Conservation (phyloP, 2,329 filamentous ascomycete genomes). For the Pyricularia pennisetigena region DNA sequence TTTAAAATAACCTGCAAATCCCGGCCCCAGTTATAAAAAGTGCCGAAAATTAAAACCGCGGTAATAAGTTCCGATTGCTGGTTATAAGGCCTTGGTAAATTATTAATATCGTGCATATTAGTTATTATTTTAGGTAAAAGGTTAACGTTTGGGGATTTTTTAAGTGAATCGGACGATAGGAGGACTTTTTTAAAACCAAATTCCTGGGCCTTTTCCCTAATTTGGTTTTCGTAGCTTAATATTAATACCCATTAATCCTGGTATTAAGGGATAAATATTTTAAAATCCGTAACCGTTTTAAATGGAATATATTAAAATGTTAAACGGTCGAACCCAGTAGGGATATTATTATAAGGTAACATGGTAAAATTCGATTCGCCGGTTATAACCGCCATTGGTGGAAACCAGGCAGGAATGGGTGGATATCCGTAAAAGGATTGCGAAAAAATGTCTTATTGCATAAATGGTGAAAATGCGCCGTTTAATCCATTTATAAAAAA, state of each 20-base stretch:
- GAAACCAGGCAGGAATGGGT: neutral
- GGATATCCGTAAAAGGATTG: neutral
- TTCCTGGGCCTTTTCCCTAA: neutral
- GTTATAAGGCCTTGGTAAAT: neutral
- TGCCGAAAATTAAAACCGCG: neutral
- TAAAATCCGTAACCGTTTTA: neutral
- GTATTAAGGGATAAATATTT: neutral
- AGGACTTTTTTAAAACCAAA: neutral
- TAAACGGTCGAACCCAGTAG: neutral
- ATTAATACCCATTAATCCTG: neutral
- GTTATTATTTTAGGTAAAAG: neutral
- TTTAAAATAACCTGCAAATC: neutral
- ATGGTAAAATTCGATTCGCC: neutral
- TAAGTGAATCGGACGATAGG: neutral
- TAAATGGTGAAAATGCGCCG: neutral
- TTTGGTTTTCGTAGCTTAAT: neutral
- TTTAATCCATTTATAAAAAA: neutral
- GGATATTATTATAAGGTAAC: neutral
- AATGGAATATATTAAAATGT: neutral
- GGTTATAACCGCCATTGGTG: neutral
- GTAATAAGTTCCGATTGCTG: neutral
- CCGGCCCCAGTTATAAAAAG: neutral
- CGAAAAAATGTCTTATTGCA: neutral
- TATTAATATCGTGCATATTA: neutral
- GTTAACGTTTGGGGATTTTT: neutral